Conservation (phyloP, 1,284 basidiomycete genomes). For the Rhodotorula sp. region DNA sequence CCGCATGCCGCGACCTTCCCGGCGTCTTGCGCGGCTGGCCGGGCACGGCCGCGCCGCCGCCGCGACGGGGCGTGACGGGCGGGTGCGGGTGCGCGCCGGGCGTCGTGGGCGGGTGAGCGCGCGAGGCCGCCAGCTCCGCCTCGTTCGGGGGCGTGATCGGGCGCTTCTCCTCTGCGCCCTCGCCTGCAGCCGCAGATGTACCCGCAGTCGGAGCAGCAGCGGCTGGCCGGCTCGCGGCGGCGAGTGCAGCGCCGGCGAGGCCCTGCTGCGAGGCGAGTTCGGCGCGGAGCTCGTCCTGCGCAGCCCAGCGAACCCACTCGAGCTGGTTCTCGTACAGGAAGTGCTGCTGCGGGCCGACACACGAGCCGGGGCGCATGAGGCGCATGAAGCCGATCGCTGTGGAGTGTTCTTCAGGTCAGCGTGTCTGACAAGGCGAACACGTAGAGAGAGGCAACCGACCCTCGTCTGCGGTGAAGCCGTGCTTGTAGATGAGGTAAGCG, state of each 20-base stretch:
- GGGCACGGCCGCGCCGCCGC: slow-evolving; percentile 12
- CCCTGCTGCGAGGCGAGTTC: slow-evolving; percentile 8
- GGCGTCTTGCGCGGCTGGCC: slow-evolving; percentile 43
- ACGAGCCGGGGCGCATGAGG: slow-evolving; percentile 79
- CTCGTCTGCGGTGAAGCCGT: slow-evolving; percentile 97
- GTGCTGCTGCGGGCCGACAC: slow-evolving; percentile 61
- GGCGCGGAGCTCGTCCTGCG: slow-evolving; percentile 61
- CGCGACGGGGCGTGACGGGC: slow-evolving; percentile 18
- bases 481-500: slow-evolving; percentile 98
- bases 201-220: background rate
- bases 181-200: background rate
- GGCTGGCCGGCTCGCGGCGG: background rate
- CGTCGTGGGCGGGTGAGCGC: background rate
- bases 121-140: slow-evolving; percentile 10
- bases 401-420: background rate
- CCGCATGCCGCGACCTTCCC: slow-evolving; percentile 30
- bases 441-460: slow-evolving; percentile 15
- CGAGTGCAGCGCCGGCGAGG: background rate
- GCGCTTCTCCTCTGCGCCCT: background rate
- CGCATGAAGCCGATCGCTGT: slow-evolving; percentile 94
- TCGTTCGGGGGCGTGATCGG: slow-evolving; percentile 35
- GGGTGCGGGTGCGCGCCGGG: background rate
- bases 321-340: slow-evolving; percentile 96
- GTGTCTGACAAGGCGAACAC: background rate
- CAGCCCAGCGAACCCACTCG: slow-evolving; percentile 91